phyloP scores from a whole-genome alignment of 495 filamentous ascomycete species.

The Lasiosphaeriaceae sp. region DNA sequence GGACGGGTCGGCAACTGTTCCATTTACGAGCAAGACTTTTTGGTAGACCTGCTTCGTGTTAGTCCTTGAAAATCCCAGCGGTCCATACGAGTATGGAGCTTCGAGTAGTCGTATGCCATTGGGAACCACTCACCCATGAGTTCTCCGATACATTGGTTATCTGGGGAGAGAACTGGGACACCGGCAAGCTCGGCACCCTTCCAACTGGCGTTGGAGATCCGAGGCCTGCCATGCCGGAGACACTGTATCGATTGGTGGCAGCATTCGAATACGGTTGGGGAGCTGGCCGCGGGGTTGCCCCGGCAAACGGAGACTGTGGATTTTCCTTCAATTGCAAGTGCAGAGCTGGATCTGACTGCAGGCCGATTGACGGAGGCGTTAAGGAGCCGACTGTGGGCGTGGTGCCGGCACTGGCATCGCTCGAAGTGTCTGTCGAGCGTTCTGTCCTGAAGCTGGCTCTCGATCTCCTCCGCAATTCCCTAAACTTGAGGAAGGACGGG shows the following conservation, averaged over 20 bases:
- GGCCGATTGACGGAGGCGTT: conserved; percentile 41
- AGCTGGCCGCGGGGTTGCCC: conserved; percentile 34
- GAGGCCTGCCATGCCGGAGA: conserved; percentile 51
- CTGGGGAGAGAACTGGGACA: conserved; percentile 74
- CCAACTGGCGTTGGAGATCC: conserved; percentile 51
- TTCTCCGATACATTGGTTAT: conserved; percentile 74
- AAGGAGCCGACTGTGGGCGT: conserved; percentile 45
- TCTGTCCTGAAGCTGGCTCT: conserved; percentile 60
- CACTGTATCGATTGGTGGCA: conserved; percentile 39
- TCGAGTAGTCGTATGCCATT: conserved; percentile 1
- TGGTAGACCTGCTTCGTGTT: conserved; percentile 66
- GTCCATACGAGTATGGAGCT: too few relatives aligned
- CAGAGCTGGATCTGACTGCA: conserved; percentile 47
- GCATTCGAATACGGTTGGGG: conserved; percentile 38
- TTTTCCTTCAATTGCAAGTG: conserved; percentile 30
- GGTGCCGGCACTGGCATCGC: conserved; percentile 39
- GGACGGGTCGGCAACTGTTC: conserved; percentile 69
- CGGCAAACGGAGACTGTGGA: conserved; percentile 20
- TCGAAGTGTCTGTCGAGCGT: conserved; percentile 51
- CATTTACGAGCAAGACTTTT: conserved; percentile 77
- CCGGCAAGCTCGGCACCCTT: conserved; percentile 49
- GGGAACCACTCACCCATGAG: conserved; percentile 63
- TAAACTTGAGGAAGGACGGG: conserved; percentile 64
- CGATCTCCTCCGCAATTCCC: conserved; percentile 70
- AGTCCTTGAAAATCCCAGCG: conserved; percentile 8